phyloP scores from a whole-genome alignment of 2,329 filamentous ascomycete species.

The Sporothrix phasma region DNA sequence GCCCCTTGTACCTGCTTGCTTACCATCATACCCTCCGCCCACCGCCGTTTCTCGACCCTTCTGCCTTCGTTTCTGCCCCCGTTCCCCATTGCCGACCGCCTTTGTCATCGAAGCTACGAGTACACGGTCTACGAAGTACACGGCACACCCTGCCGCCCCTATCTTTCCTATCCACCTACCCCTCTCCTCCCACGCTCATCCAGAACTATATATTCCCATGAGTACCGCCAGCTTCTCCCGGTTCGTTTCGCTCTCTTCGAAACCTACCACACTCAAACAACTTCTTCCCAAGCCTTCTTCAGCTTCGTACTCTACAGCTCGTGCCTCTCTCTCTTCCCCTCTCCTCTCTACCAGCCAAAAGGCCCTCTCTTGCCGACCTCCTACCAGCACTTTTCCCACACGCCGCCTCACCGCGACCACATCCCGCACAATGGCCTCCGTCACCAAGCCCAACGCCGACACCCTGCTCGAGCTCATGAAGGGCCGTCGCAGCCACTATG shows the following conservation, averaged over 20 bases:
- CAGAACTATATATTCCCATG: slow-evolving; percentile 9
- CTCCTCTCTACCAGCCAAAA: not conserved
- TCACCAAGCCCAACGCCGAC: slow-evolving; percentile 38
- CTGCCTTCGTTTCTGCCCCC: not conserved
- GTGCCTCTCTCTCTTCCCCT: not conserved
- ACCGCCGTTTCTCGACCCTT: not conserved
- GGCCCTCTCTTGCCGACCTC: not conserved
- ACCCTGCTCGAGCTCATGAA: slow-evolving; percentile 55
- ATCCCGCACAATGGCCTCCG: slow-evolving; percentile 22
- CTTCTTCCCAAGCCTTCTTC: slow-evolving; percentile 4
- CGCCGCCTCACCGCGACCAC: not conserved
- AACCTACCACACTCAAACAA: slow-evolving; percentile 1
- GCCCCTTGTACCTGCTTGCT: not conserved
- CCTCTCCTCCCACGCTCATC: not conserved
- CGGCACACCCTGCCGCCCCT: not conserved
- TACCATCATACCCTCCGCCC: not conserved
- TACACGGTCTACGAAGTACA: too few relatives aligned
- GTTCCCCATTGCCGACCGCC: not conserved
- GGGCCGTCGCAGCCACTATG: slow-evolving; percentile 60
- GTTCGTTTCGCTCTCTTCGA: not conserved
- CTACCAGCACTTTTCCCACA: slow-evolving; percentile 9
- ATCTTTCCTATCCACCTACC: not conserved
- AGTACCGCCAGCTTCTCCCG: not conserved
- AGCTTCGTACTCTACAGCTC: not conserved
- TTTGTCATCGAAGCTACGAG: not conserved